These are phyloP conservation scores for Spatholobus suberectus DNA, from an alignment of 306 rosid species.

Conservation along the genomic window DNA sequence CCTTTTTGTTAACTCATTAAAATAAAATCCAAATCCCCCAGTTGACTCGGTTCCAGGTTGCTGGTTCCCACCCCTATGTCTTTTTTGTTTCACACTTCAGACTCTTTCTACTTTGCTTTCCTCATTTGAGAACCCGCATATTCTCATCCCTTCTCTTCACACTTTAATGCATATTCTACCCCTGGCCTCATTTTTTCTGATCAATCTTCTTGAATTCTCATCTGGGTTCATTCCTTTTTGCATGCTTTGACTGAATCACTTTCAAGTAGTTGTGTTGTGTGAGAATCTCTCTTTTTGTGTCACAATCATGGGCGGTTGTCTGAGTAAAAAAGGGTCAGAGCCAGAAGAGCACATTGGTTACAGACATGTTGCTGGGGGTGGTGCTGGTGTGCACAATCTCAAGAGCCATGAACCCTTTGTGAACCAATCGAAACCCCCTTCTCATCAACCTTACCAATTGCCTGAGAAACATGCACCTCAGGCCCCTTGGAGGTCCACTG, in stretches of 20 bases:
- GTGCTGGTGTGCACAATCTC: slow-evolving; percentile 42
- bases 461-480: slow-evolving; percentile 43
- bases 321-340: slow-evolving; percentile 55
- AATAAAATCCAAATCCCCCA: slow-evolving; percentile 5
- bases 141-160: slow-evolving; percentile 17
- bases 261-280: background rate
- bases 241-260: background rate
- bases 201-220: slow-evolving; percentile 23
- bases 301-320: slow-evolving; percentile 69
- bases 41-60: slow-evolving; percentile 49
- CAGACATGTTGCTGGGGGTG: slow-evolving; percentile 44
- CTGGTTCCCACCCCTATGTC: background rate
- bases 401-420: slow-evolving; percentile 53
- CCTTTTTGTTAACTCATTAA: background rate
- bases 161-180: background rate
- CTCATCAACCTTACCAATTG: slow-evolving; percentile 48
- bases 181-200: too few species aligned
- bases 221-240: slow-evolving; percentile 31
- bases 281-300: slow-evolving; percentile 3
- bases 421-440: slow-evolving; percentile 49
- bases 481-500: slow-evolving; percentile 42
- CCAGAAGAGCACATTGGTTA: slow-evolving; percentile 47
- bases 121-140: background rate
- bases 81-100: slow-evolving; percentile 1
- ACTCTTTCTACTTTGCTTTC: slow-evolving; percentile 22